Evolutionary conservation across 345 rosid species (phyloP), one percentile per base, ranked within the genome.

Genomic region (Salix purpurea): DNA sequence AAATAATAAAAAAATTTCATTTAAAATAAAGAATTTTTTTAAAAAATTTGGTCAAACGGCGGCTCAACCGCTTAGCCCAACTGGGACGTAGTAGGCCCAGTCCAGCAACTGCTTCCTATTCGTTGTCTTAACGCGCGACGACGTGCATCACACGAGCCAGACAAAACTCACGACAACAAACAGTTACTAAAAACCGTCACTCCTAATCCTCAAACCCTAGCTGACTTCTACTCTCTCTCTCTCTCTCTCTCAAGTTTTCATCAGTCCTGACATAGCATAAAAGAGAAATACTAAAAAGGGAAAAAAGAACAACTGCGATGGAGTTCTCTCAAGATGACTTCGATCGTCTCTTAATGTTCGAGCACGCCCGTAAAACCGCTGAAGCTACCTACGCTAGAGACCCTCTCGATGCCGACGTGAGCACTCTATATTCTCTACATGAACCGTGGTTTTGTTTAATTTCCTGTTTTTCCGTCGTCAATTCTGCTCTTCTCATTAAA

Each of bases 371-470:
- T 10, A 84, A 87, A 77, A 52, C 81, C 2, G 86, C 89, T 7
- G 98, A 90, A 85, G 66, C 79, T 48, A 79, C 85, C 84, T 88
- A 93, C 80, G 77, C 77, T 30, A 83, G 73, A 40, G 84, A 90
- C 80, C 92, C 94, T 78, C 89, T 86, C 70, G 91, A 93, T 76
- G 85, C 87, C 66, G 91, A 88, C 54, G 96, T 93, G 78, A 26
- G 79, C 64, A 1, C 28, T 58, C 1, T 58, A n/a, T 58, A 56
- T 30, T 65, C 67, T 71, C 67, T 70, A 44, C 30, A 66, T 42
- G 50, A 23, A 16, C 14, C 11, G 32, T 4, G 26, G n/a, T 24
- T 73, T 6, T 19, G 7, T 42, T 65, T 40, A 18, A 30, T 15
- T 19, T 65, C 54, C 39, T n/a, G 24, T 50, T 39, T 28, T 44